Conservation (phyloP, 305 asterid species). For the Solanum chacoense region DNA sequence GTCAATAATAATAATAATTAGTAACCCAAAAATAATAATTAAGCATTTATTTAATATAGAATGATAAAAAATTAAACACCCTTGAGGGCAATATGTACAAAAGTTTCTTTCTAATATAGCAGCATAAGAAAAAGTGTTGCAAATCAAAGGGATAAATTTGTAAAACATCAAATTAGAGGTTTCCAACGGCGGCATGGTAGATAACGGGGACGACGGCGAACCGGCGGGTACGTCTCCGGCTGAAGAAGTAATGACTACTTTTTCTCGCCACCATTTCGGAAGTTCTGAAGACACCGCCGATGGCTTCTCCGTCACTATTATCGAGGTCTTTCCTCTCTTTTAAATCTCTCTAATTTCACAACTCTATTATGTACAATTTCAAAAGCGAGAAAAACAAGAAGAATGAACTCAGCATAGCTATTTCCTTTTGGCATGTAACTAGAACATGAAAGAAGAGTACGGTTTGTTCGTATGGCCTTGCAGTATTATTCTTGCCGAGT, state of each 20-base stretch:
- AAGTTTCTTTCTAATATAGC: too few relatives aligned
- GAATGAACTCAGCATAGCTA: not conserved
- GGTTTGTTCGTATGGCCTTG: slow-evolving; percentile 95
- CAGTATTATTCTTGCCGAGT: slow-evolving; percentile 77
- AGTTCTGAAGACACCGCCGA: slow-evolving; percentile 11
- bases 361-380: not conserved
- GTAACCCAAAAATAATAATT: too few relatives aligned
- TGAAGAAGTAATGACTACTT: slow-evolving; percentile 34
- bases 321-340: slow-evolving; percentile 1
- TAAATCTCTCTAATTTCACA: not conserved
- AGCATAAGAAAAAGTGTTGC: not conserved
- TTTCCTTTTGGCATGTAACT: not conserved
- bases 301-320: slow-evolving; percentile 35
- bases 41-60: too few relatives aligned
- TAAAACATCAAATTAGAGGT: not conserved
- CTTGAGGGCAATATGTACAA: too few relatives aligned
- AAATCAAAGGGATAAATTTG: not conserved
- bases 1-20: too few relatives aligned
- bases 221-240: slow-evolving; percentile 4
- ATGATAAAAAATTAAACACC: too few relatives aligned
- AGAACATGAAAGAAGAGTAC: slow-evolving; percentile 91
- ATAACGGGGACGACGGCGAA: not conserved
- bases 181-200: not conserved
- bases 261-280: slow-evolving; percentile 37
- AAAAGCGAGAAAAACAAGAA: not conserved